Conservation (phyloP, 257 asterid species). For the Ilex asprella region DNA sequence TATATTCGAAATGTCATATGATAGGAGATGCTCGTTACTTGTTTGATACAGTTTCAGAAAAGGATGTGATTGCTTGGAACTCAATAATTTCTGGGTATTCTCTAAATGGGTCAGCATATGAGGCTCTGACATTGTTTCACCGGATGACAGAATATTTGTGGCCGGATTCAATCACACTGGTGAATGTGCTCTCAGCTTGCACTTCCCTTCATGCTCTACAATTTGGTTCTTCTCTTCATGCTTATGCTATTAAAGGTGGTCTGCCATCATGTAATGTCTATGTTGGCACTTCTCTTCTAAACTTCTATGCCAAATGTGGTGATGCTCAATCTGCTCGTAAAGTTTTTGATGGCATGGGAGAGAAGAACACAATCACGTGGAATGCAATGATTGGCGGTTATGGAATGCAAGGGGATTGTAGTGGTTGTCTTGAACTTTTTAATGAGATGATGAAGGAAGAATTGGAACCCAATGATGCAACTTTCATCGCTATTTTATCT, state of each 20-base stretch:
- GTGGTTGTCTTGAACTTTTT: slow-evolving; percentile 34
- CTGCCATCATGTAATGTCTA: slow-evolving; percentile 27
- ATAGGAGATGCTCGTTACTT: slow-evolving; percentile 29
- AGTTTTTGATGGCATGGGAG: slow-evolving; percentile 40
- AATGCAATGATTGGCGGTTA: slow-evolving; percentile 55
- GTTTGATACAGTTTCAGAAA: slow-evolving; percentile 28
- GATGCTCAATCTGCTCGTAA: slow-evolving; percentile 40
- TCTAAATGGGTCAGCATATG: slow-evolving; percentile 25
- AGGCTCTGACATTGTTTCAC: slow-evolving; percentile 36
- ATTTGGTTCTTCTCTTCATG: slow-evolving; percentile 48
- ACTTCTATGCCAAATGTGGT: slow-evolving; percentile 54
- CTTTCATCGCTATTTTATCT: slow-evolving; percentile 44
- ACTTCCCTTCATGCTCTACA: slow-evolving; percentile 30
- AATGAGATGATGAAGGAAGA: slow-evolving; percentile 35
- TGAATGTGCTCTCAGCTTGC: slow-evolving; percentile 44
- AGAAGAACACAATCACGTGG: slow-evolving; percentile 48
- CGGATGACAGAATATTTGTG: slow-evolving; percentile 30
- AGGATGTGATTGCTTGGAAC: slow-evolving; percentile 54
- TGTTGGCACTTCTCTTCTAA: slow-evolving; percentile 51
- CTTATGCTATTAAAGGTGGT: slow-evolving; percentile 34
- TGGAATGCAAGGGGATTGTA: slow-evolving; percentile 44
- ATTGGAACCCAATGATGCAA: slow-evolving; percentile 40
- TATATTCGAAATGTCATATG: slow-evolving; percentile 45
- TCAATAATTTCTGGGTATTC: slow-evolving; percentile 40
- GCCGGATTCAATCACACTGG: slow-evolving; percentile 46